These are phyloP conservation scores for Penicillium crystallinum DNA, from an alignment of 495 filamentous ascomycete species.

Conservation along the genomic window DNA sequence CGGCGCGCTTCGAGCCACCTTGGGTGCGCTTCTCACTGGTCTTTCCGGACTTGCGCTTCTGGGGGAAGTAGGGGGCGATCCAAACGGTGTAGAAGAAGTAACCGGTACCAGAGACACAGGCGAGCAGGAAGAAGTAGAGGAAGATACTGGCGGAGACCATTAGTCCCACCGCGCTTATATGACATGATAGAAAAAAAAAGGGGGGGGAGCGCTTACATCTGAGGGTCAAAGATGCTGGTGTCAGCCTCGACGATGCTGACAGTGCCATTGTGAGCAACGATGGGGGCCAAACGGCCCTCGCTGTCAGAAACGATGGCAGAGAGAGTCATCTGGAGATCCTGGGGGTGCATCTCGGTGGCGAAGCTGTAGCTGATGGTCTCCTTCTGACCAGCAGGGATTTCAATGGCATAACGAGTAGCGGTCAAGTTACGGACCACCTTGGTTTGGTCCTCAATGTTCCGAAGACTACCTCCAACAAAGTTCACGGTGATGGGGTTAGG, in stretches of 20 bases:
- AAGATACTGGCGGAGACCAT: constrained; percentile 65
- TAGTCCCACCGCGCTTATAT: constrained; percentile 13
- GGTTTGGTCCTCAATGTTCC: constrained; percentile 52
- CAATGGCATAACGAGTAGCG: constrained; percentile 61
- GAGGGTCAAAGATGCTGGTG: constrained; percentile 89
- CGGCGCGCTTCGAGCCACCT: constrained; percentile 59
- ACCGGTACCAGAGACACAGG: constrained; percentile 67
- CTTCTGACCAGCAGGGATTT: constrained; percentile 73
- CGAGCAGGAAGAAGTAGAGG: constrained; percentile 88
- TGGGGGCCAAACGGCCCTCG: constrained; percentile 63
- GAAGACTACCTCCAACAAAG: constrained; percentile 74
- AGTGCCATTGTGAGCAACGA: constrained; percentile 79
- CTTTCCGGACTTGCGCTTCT: constrained; percentile 69
- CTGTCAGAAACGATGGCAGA: constrained; percentile 64
- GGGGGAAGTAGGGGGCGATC: constrained; percentile 93
- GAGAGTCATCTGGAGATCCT: constrained; percentile 76
- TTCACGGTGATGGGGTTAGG: constrained; percentile 65
- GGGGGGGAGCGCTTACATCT: constrained; percentile 70
- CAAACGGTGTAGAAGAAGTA: constrained; percentile 99
- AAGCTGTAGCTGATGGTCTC: constrained; percentile 77
- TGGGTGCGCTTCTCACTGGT: constrained; percentile 54
- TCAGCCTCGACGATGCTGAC: constrained; percentile 90
- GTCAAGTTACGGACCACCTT: constrained; percentile 80
- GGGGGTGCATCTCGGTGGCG: constrained; percentile 86
- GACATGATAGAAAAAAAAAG: neutral